Evolutionary conservation across 73 alveolate genomes (phyloP).

Genomic region (Paramecium sonneborni): DNA sequence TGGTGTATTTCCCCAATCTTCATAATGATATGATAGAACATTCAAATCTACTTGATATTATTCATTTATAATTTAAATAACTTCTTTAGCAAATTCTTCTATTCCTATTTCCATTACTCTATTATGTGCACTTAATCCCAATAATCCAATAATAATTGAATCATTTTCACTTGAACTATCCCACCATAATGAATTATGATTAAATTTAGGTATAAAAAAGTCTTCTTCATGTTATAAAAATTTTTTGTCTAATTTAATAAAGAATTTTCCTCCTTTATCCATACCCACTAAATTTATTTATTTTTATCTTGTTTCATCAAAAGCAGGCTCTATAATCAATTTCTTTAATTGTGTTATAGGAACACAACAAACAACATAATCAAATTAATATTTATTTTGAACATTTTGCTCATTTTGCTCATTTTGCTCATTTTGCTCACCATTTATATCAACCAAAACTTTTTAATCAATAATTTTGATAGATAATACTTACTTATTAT

Average conservation of each 20-base stretch:
- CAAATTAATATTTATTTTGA: neutral
- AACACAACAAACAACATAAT: conserved; percentile 41
- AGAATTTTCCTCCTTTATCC: conserved; percentile 34
- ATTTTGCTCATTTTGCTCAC: neutral
- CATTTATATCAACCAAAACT: neutral
- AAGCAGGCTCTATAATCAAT: neutral
- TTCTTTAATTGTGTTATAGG: conserved; percentile 6
- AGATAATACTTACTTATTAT: neutral
- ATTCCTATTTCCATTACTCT: neutral
- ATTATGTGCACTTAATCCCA: neutral
- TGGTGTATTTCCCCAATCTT: conserved; percentile 38
- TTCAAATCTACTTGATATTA: conserved; percentile 16
- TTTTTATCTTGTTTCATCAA: neutral
- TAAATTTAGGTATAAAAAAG: conserved; percentile 2
- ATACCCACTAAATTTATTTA: conserved; percentile 14
- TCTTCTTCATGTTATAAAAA: neutral
- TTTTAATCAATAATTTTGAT: neutral
- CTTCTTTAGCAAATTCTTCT: neutral
- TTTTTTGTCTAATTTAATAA: neutral
- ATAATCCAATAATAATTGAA: neutral
- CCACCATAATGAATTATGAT: conserved; percentile 35
- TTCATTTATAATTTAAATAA: conserved; percentile 1
- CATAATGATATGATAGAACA: neutral
- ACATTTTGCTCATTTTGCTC: neutral
- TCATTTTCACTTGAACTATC: neutral